phyloP scores from a whole-genome alignment of 345 rosid genomes.

The Acer negundo region DNA sequence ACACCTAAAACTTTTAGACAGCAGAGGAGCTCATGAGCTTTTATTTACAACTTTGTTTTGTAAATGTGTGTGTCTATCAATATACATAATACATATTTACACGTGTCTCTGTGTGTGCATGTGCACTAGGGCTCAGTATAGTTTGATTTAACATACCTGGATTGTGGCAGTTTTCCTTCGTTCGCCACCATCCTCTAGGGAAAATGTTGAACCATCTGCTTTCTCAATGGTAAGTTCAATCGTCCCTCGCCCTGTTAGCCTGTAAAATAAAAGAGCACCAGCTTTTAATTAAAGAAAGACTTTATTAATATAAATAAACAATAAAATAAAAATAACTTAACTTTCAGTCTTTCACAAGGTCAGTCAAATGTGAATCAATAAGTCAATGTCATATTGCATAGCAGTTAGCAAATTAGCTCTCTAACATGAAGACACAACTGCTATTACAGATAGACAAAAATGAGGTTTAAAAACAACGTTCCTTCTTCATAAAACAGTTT shows the following conservation, averaged over 20 bases:
- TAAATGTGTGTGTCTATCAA: too few relatives aligned
- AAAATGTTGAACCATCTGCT: constrained; percentile 79
- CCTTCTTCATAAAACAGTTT: too few relatives aligned
- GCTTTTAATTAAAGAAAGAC: constrained; percentile 8
- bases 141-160: constrained; percentile 48
- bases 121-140: neutral
- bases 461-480: too few relatives aligned
- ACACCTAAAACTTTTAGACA: neutral
- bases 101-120: neutral
- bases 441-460: too few relatives aligned
- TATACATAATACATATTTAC: too few relatives aligned
- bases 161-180: constrained; percentile 65
- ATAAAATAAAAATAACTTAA: too few relatives aligned
- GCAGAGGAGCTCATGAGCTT: neutral
- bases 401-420: too few relatives aligned
- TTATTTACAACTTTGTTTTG: neutral
- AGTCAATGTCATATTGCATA: too few relatives aligned
- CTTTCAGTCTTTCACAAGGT: too few relatives aligned
- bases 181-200: constrained; percentile 82
- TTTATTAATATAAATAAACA: too few relatives aligned
- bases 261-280: constrained; percentile 29
- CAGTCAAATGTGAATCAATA: too few relatives aligned
- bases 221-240: constrained; percentile 80
- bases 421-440: too few relatives aligned
- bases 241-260: constrained; percentile 84